phyloP scores from a whole-genome alignment of 2,329 filamentous ascomycete genomes.

The Phoma sp. region DNA sequence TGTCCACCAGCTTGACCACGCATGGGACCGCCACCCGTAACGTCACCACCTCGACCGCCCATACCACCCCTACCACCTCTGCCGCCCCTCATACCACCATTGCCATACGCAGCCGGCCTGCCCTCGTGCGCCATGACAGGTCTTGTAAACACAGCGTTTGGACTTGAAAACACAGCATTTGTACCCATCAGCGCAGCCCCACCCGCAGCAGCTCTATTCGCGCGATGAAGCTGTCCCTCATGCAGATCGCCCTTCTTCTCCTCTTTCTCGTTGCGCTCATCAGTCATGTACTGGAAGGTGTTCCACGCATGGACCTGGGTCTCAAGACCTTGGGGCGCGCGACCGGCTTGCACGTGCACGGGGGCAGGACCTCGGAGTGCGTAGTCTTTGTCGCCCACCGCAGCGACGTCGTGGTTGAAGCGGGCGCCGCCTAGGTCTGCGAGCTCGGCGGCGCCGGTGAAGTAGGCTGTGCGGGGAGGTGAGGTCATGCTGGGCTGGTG shows the following conservation, averaged over 20 bases:
- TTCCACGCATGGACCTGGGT: slow-evolving; percentile 38
- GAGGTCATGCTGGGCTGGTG: background rate
- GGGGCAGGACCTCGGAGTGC: slow-evolving; percentile 29
- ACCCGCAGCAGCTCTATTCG: slow-evolving; percentile 34
- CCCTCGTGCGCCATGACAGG: background rate
- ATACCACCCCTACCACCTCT: background rate
- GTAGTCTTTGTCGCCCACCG: slow-evolving; percentile 35
- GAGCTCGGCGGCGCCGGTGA: slow-evolving; percentile 25
- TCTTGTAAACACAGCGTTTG: no score
- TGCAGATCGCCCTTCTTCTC: slow-evolving; percentile 45
- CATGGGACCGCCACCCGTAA: background rate
- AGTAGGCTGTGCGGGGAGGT: slow-evolving; percentile 2
- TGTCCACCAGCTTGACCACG: background rate
- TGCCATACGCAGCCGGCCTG: background rate
- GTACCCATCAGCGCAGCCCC: background rate
- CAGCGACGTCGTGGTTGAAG: slow-evolving; percentile 41
- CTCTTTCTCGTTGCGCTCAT: slow-evolving; percentile 32
- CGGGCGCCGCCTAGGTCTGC: slow-evolving; percentile 37
- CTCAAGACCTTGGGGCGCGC: slow-evolving; percentile 35
- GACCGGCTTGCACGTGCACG: slow-evolving; percentile 27
- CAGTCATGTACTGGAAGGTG: slow-evolving; percentile 33
- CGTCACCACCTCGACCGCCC: background rate
- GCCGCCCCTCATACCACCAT: background rate
- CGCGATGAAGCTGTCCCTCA: slow-evolving; percentile 42
- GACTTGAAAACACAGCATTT: no score